Percentiles rank a stretch among this genome's conserved stretches.
Evolutionary conservation across 352 stramenopile species (phyloP).

Genomic region (Thalassiosira livingstoniorum): DNA sequence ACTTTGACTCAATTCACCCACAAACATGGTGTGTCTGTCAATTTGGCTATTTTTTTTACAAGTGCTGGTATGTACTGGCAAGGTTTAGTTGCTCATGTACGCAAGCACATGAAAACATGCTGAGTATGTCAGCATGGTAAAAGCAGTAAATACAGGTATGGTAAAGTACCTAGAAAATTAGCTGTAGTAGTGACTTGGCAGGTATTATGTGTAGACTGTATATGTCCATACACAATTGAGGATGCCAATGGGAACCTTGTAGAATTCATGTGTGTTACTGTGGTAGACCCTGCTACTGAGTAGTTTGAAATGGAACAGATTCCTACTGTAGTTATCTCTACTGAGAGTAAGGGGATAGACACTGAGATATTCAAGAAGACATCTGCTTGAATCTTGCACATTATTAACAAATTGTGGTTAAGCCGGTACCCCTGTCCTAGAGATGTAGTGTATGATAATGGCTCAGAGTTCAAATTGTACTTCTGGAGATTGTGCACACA

Average conservation of each 20-base stretch:
- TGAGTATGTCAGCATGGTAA: slow-evolving; percentile 7
- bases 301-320: slow-evolving; percentile 1
- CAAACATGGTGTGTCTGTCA: too few species aligned
- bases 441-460: slow-evolving; percentile 22
- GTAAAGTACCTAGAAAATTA: slow-evolving; percentile 15
- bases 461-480: slow-evolving; percentile 28
- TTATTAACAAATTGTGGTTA: slow-evolving; percentile 23
- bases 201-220: slow-evolving; percentile 35
- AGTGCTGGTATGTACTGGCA: slow-evolving; percentile 37
- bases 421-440: background rate
- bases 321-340: background rate
- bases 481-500: slow-evolving; percentile 28
- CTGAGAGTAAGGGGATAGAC: background rate
- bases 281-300: slow-evolving; percentile 63
- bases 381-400: background rate
- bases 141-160: slow-evolving; percentile 19
- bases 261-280: slow-evolving; percentile 60
- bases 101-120: slow-evolving; percentile 3
- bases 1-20: too few species aligned
- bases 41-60: too few species aligned
- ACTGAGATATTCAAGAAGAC: slow-evolving; percentile 14
- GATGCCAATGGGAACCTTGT: background rate
- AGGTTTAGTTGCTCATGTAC: background rate
- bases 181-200: slow-evolving; percentile 2
- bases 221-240: slow-evolving; percentile 45